These are phyloP conservation scores for Clonostachys byssicola DNA, from an alignment of 2,329 filamentous ascomycete species.

Conservation along the genomic window DNA sequence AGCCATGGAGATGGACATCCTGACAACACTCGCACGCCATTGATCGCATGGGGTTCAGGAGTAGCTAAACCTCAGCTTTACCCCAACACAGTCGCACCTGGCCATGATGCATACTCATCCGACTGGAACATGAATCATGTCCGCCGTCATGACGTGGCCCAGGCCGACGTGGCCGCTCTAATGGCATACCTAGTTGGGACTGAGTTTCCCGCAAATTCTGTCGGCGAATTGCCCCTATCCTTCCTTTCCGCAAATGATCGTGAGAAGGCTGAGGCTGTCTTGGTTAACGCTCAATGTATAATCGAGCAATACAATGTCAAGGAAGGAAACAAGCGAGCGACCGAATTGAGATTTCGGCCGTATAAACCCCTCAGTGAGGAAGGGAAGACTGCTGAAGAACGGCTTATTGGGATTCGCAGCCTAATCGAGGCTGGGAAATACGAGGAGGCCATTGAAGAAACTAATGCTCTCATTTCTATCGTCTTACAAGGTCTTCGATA, in stretches of 20 bases:
- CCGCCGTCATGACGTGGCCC: constrained; percentile 83
- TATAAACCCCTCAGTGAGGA: constrained; percentile 66
- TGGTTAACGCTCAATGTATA: constrained; percentile 82
- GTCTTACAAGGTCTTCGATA: constrained; percentile 84
- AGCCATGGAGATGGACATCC: constrained; percentile 97
- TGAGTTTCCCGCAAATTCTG: constrained; percentile 92
- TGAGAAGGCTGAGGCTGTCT: constrained; percentile 78
- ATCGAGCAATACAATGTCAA: constrained; percentile 97
- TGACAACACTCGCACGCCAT: constrained; percentile 90
- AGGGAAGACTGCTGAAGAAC: constrained; percentile 58
- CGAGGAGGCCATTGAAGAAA: constrained; percentile 75
- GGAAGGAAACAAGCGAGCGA: constrained; percentile 75
- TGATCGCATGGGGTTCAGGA: constrained; percentile 92
- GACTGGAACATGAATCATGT: constrained; percentile 84
- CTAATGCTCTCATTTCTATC: constrained; percentile 70
- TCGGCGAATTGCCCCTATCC: constrained; percentile 83
- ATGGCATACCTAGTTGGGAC: constrained; percentile 91
- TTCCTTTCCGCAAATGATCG: constrained; percentile 69
- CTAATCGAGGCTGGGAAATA: constrained; percentile 64
- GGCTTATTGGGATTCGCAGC: constrained; percentile 62
- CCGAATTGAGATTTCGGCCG: constrained; percentile 72
- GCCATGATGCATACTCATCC: constrained; percentile 86
- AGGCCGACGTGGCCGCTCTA: constrained; percentile 89
- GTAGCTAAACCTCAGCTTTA: constrained; percentile 69
- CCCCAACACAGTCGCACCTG: constrained; percentile 56